A percentile compares a stretch with the other conserved stretches of the same genome.
Conservation (phyloP, 2,329 filamentous ascomycete genomes). For the Penicillium sumatraense region DNA sequence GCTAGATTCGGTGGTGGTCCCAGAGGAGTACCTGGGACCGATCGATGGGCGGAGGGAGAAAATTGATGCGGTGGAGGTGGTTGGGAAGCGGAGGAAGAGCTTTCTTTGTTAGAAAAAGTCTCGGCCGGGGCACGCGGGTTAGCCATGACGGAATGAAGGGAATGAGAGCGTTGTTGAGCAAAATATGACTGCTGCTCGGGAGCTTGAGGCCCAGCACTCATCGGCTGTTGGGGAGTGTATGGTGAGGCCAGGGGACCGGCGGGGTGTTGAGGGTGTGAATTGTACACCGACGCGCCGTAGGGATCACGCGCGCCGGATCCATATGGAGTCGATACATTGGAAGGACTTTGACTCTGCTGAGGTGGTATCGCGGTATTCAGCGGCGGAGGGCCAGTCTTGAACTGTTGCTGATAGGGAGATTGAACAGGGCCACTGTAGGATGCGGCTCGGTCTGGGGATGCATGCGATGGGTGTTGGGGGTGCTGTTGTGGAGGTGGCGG, state of each 20-base stretch:
- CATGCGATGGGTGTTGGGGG: slow-evolving; percentile 49
- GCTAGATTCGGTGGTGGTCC: slow-evolving; percentile 47
- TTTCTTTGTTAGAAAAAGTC: slow-evolving; percentile 38
- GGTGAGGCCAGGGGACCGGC: slow-evolving; percentile 41
- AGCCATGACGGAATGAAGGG: slow-evolving; percentile 44
- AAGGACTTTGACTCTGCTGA: slow-evolving; percentile 40
- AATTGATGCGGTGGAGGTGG: slow-evolving; percentile 39
- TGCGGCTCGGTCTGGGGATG: slow-evolving; percentile 48
- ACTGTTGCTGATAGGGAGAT: slow-evolving; percentile 46
- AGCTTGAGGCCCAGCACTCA: slow-evolving; percentile 35
- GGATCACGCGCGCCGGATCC: slow-evolving; percentile 41
- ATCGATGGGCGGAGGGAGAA: slow-evolving; percentile 43
- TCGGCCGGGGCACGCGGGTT: slow-evolving; percentile 39
- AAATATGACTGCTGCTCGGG: slow-evolving; percentile 43
- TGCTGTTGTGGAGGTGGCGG: slow-evolving; percentile 51
- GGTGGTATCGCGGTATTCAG: slow-evolving; percentile 35
- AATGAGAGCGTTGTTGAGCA: slow-evolving; percentile 43
- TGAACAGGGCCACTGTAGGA: slow-evolving; percentile 41
- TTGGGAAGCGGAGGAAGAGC: slow-evolving; percentile 37
- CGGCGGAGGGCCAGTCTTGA: slow-evolving; percentile 33
- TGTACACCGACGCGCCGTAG: slow-evolving; percentile 36
- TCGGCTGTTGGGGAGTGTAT: slow-evolving; percentile 44
- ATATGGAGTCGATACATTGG: slow-evolving; percentile 34
- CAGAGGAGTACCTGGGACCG: slow-evolving; percentile 55
- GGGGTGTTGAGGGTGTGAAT: slow-evolving; percentile 31